These are phyloP conservation scores for Coleophoma cylindrospora DNA, from an alignment of 2,329 filamentous ascomycete genomes.

Conservation along the genomic window DNA sequence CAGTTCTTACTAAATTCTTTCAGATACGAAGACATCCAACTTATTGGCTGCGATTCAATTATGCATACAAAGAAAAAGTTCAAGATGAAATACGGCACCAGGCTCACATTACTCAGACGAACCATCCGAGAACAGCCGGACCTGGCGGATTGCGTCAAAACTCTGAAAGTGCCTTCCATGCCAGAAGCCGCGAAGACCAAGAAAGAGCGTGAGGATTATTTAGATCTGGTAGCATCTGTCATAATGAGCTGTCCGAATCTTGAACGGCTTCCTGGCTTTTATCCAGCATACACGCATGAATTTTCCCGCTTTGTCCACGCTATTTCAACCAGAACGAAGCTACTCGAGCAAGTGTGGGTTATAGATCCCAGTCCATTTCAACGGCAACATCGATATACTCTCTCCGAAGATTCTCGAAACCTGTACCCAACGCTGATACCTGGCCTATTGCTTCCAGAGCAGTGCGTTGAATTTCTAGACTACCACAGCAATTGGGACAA, in stretches of 20 bases:
- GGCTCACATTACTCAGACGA: constrained; percentile 51
- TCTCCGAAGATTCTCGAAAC: constrained; percentile 14
- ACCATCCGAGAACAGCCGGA: constrained; percentile 48
- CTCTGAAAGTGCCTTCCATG: constrained; percentile 49
- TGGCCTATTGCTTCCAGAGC: constrained; percentile 33
- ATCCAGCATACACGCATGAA: constrained; percentile 48
- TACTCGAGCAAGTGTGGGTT: constrained; percentile 57
- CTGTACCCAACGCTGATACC: constrained; percentile 23
- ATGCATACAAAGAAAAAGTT: constrained; percentile 50
- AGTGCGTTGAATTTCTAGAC: constrained; percentile 40
- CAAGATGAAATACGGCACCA: constrained; percentile 46
- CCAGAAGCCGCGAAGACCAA: constrained; percentile 30
- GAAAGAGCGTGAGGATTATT: constrained; percentile 41
- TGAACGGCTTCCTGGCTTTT: constrained; percentile 50
- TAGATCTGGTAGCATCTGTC: constrained; percentile 52
- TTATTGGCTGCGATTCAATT: constrained; percentile 50
- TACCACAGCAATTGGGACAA: constrained; percentile 49
- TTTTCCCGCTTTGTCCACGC: constrained; percentile 55
- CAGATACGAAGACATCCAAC: constrained; percentile 53
- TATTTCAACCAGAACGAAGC: constrained; percentile 47
- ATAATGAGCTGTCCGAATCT: constrained; percentile 63
- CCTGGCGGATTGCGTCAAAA: constrained; percentile 49
- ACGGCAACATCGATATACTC: constrained; percentile 29
- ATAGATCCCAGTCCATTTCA: constrained; percentile 28
- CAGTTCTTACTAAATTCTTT: not conserved